Evolutionary conservation across 208 protist genomes (phyloP).

Genomic region (Trypanosoma caninum): DNA sequence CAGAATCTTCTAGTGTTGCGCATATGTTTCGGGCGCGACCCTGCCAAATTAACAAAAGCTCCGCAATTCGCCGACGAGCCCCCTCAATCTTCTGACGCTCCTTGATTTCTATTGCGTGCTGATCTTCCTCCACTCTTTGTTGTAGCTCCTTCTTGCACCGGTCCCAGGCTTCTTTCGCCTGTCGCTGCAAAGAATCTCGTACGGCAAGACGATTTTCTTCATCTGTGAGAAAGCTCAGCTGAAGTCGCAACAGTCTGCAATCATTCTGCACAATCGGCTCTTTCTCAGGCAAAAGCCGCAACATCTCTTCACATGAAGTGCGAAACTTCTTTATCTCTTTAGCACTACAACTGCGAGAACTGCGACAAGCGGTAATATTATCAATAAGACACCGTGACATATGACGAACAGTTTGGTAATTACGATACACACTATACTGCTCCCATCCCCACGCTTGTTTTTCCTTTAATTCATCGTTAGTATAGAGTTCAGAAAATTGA

Average conservation of each 20-base stretch:
- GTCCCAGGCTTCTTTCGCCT: constrained; percentile 11
- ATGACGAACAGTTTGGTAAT: not conserved
- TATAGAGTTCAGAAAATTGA: not conserved
- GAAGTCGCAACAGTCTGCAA: constrained; percentile 17
- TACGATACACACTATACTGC: not conserved
- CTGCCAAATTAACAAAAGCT: constrained; percentile 21
- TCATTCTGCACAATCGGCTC: constrained; percentile 1
- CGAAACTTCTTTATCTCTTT: constrained; percentile 7
- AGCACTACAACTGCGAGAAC: constrained; percentile 8
- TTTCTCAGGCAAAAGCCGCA: constrained; percentile 3
- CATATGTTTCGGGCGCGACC: constrained; percentile 10
- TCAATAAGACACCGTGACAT: constrained; percentile 1
- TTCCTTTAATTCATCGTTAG: not conserved
- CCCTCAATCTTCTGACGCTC: constrained; percentile 11
- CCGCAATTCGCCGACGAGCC: constrained; percentile 15
- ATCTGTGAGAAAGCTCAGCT: constrained; percentile 15
- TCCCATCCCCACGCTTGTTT: constrained; percentile 1
- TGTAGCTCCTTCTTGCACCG: constrained; percentile 16
- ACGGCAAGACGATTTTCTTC: constrained; percentile 22
- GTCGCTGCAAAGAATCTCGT: constrained; percentile 6
- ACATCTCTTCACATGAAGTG: not conserved
- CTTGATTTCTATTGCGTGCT: constrained; percentile 8
- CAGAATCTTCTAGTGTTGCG: constrained; percentile 19
- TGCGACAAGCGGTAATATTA: constrained; percentile 5
- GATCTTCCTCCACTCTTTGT: constrained; percentile 6